Base-by-base conservation (phyloP, 73 alveolate genomes). In the Tetrahymena elliotti region DNA sequence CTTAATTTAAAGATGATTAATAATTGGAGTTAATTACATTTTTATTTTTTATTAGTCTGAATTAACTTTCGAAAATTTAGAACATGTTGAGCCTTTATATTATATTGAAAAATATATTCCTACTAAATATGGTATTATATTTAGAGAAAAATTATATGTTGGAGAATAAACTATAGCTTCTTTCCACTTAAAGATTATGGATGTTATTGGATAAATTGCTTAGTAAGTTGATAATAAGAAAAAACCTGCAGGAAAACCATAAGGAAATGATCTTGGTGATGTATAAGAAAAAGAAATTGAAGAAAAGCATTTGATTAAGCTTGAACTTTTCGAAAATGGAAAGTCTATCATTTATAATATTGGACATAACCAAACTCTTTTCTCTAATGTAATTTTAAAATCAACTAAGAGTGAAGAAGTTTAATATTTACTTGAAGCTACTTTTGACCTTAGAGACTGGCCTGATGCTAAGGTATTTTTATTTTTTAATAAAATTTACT, bases 41-140 rank as follows among this genome's bases (percentile, higher is more conserved):
- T 6, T 68, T 68, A 68, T 1, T 68, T 27, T 27, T 0, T 18
- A 24, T 18, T n/a, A 68, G 88, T 16, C 38, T 15, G 97, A 96
- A 20, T 92, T 96, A 95, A 52, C 41, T 16, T 83, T 97, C 39
- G 97, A 97, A 83, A 94, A 93, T 34, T 95, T 98, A 16, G 97
- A 96, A 38, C 96, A 95, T 93, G 96, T 96, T 35, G 99, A 98
- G 93, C 99, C 99, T 27, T 84, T 96, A 0, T 96, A 96, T 34
- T 98, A 95, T 95, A 41, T 96, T 15, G 99, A 98, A 83, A 96
- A 95, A 39, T 98, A 97, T 82, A 38, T 41, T 37, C 99, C 99
- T 13, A 96, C 97, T 35, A 98, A 98, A 93, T 97, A 98, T 88
- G 99, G 99, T 10, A 98, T 98, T 33, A 97, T 98, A 38, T 98